Evolutionary conservation across 257 asterid genomes (phyloP), one percentile per base, ranked within the genome.

Genomic region (Hygrophila difformis): DNA sequence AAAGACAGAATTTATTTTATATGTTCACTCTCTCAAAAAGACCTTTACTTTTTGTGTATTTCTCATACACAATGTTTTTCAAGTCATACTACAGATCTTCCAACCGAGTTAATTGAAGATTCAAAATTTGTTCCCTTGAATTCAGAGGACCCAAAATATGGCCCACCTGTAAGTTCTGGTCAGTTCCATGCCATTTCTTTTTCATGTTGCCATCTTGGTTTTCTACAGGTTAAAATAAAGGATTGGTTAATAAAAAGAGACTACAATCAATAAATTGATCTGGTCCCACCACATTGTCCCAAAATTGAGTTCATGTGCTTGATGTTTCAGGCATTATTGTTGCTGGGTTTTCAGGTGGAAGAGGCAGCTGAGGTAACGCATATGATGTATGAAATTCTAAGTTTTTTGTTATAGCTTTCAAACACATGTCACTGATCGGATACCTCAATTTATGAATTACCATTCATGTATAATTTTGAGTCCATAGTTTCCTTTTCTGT

Each of bases 81-180:
- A 36, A 44, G 44, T 26, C 31, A 26, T 26, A 8, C 26, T 26
- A 44, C 70, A 85, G 98, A 74, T 55, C 63, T 72, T 68, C 93
- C 98, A 4, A 5, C 69, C 44, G 96, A 82, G 67, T 59, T 82
- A 63, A 51, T 43, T 43, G 95, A 85, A 68, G 96, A 85, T 44
- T 77, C 94, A 51, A 89, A 85, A 67, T 89, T 89, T 57, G 94
- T 81, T 20, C 88, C 92, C 47, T 65, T 89, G 23, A 60, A 71
- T 50, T 60, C 91, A 0, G 88, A 89, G 44, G 87, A 80, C 52
- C 76, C 82, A 36, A 62, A 48, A 44, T 89, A 49, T 45, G 98
- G 94, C 69, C 96, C 96, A 50, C 93, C 98, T 59, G 98, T 89
- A 85, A 89, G 94, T 84, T 73, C 60, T 59, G 74, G 69, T 78